Conservation (phyloP, 2,329 filamentous ascomycete genomes). For the Annulohypoxylon truncatum region DNA sequence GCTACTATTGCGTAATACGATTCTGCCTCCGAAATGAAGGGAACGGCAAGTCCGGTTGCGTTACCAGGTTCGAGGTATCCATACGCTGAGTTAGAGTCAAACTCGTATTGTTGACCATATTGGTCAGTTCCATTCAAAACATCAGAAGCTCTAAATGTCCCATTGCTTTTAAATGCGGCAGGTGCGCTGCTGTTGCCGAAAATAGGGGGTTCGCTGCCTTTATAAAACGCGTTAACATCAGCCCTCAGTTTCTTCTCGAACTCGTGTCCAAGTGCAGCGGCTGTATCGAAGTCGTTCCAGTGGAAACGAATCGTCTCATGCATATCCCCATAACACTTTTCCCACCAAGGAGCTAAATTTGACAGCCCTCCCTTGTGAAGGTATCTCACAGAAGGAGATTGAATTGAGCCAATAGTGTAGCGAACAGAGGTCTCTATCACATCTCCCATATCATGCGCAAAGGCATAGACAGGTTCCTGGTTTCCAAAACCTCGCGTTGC, state of each 20-base stretch:
- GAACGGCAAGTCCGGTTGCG: conserved; percentile 64
- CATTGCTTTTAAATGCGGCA: background rate
- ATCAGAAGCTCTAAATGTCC: conserved; percentile 48
- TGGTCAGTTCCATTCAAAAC: conserved; percentile 42
- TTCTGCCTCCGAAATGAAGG: conserved; percentile 77
- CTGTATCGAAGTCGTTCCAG: conserved; percentile 72
- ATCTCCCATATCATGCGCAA: conserved; percentile 61
- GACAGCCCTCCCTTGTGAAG: conserved; percentile 75
- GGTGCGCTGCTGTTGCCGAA: conserved; percentile 69
- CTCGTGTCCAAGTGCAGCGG: conserved; percentile 68
- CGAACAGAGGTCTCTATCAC: conserved; percentile 61
- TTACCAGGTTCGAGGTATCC: conserved; percentile 56
- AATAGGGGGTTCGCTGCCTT: conserved; percentile 53
- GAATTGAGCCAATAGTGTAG: conserved; percentile 77
- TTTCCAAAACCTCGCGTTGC: conserved; percentile 72
- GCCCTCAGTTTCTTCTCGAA: conserved; percentile 73
- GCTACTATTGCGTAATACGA: conserved; percentile 82
- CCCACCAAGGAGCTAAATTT: conserved; percentile 77
- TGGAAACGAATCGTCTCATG: conserved; percentile 73
- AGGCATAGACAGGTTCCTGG: conserved; percentile 78
- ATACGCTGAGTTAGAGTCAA: conserved; percentile 38
- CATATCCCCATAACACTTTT: conserved; percentile 71
- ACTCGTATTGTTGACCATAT: conserved; percentile 41
- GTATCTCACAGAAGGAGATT: conserved; percentile 77
- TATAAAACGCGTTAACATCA: conserved; percentile 75